Evolutionary conservation across 495 filamentous ascomycete genomes (phyloP), one percentile per base, ranked within the genome.

Genomic region (Aspergillus sclerotioniger): DNA sequence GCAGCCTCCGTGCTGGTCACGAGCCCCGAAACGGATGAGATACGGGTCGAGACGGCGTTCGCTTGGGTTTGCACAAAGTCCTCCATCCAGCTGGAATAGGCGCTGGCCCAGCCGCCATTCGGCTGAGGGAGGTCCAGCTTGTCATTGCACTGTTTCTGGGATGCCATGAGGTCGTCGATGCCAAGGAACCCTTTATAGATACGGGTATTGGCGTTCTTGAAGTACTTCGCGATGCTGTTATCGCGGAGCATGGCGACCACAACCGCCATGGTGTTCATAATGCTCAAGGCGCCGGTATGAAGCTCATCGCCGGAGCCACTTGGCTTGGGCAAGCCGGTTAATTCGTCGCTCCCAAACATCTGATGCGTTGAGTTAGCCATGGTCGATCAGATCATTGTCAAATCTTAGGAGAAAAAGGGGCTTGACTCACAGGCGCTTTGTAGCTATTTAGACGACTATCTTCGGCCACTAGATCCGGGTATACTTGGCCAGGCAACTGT

Each of bases 71-170:
- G n/a, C 21, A 50, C 25, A 25, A 50, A 50, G 6, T 50, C 47
- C 25, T 50, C 47, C 47, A 32, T 32, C 47, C 47, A 50, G 47
- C 47, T 50, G 13, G 47, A 50, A 25, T 50, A 50, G 7, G 47
- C 28, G 47, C 17, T 31, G 25, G 47, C 47, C 47, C 47, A 50
- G 9, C 47, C 47, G 3, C 17, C 31, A 5, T 31, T 16, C 21
- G 47, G 47, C 13, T n/a, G 15, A 5, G 47, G 47, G 25, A 25
- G 25, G 2, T 25, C 25, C 25, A 25, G 25, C 0, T 13, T 2
- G 13, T 15, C 47, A 25, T 32, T 32, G 25, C 47, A 50, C n/a
- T 31, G 21, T n/a, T 5, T 25, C 25, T 25, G 25, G 25, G 37
- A 15, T 6, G 20, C 17, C 15, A 16, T 8, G 10, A 50, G 47